Conservation (phyloP, 148 eudicot genomes). For the Silene latifolia region DNA sequence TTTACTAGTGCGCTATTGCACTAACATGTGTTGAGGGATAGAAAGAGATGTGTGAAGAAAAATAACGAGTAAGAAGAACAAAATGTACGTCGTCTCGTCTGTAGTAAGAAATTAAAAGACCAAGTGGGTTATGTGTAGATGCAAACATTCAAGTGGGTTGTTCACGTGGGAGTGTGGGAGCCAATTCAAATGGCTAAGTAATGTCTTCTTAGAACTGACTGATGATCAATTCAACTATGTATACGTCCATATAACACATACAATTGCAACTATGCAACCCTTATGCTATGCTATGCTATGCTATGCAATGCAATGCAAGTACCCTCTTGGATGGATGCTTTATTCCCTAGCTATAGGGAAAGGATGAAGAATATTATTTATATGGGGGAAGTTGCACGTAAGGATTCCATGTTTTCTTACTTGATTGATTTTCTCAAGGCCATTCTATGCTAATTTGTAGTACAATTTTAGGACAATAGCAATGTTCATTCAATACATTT, state of each 20-base stretch:
- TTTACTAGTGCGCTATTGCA: too few species aligned
- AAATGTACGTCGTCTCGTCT: too few species aligned
- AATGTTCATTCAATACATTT: too few species aligned
- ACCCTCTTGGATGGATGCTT: constrained; percentile 16
- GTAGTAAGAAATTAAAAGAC: constrained; percentile 25
- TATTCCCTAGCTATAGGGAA: background rate
- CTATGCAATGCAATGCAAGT: background rate
- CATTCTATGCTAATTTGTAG: too few species aligned
- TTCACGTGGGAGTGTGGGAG: constrained; percentile 31
- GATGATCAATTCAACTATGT: too few species aligned
- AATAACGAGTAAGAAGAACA: too few species aligned
- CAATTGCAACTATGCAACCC: background rate
- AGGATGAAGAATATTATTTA: background rate
- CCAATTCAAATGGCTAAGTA: constrained; percentile 7
- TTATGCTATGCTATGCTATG: background rate
- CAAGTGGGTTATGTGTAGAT: constrained; percentile 6
- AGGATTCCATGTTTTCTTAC: background rate
- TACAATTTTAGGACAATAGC: too few species aligned
- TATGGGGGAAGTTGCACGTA: background rate
- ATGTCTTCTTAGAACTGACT: background rate
- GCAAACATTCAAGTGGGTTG: constrained; percentile 7
- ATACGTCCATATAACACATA: constrained; percentile 19
- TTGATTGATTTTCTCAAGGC: too few species aligned
- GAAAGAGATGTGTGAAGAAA: too few species aligned
- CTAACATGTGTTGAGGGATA: too few species aligned